Conservation (phyloP, 2,329 filamentous ascomycete genomes). For the Colletotrichum echinochloae region DNA sequence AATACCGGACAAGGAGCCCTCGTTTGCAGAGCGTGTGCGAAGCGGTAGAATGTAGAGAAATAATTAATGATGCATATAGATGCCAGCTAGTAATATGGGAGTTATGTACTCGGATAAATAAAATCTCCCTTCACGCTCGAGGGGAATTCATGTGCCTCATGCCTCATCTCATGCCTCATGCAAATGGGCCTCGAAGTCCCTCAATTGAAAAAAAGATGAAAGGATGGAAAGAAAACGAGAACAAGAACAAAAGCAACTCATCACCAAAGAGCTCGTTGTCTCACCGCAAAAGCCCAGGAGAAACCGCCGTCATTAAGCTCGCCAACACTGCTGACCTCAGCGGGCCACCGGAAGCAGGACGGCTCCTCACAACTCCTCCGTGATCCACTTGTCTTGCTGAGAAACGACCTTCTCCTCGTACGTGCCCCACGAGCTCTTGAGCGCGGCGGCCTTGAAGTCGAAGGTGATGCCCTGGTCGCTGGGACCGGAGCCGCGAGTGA, state of each 20-base stretch:
- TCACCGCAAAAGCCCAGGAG: fast-evolving
- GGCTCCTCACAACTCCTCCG: slow-evolving; percentile 20
- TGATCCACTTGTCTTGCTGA: slow-evolving; percentile 24
- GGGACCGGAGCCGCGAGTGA: slow-evolving; percentile 22
- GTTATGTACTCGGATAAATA: background rate
- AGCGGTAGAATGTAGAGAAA: background rate
- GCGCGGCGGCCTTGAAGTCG: slow-evolving; percentile 34
- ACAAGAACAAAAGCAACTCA: background rate
- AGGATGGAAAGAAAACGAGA: background rate
- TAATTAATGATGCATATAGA: slow-evolving; percentile 5
- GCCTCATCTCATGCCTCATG: background rate
- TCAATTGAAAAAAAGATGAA: background rate
- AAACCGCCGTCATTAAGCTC: background rate
- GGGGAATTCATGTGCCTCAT: background rate
- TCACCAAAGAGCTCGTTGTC: background rate
- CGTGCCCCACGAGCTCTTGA: slow-evolving; percentile 38
- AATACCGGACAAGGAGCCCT: background rate
- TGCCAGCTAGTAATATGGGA: background rate
- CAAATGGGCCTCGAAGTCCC: too few relatives aligned
- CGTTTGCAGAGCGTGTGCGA: background rate
- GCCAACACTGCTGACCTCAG: background rate
- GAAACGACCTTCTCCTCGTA: slow-evolving; percentile 18
- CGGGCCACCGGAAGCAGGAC: background rate
- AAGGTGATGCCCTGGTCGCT: slow-evolving; percentile 35
- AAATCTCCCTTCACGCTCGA: background rate